Percentiles rank a stretch among this genome's conserved stretches.
These are phyloP conservation scores for Hortiboletus flavorubellus DNA, from an alignment of 768 basidiomycete genomes.

Conservation along the genomic window DNA sequence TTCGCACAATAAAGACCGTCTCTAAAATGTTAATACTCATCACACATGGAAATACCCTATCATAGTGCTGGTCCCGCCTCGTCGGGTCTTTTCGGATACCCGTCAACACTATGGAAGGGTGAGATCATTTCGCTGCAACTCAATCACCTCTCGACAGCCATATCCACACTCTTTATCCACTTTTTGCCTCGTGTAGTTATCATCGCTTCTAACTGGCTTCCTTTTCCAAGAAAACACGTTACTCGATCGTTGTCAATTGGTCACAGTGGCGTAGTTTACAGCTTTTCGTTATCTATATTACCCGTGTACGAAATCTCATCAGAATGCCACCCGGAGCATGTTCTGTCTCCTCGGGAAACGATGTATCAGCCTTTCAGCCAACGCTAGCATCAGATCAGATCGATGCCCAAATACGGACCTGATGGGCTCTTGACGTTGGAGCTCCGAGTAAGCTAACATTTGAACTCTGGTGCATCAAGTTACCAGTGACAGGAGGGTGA, in stretches of 20 bases:
- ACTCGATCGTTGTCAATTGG: constrained; percentile 4
- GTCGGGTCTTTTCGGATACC: background rate
- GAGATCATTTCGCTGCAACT: constrained; percentile 15
- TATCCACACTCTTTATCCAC: background rate
- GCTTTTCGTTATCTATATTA: constrained; percentile 2
- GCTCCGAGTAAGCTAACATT: constrained; percentile 1
- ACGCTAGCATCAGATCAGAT: constrained; percentile 15
- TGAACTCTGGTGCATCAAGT: constrained; percentile 2
- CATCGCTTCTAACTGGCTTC: background rate
- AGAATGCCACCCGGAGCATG: constrained; percentile 13
- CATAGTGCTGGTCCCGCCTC: background rate
- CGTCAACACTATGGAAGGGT: background rate
- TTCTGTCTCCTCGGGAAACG: constrained; percentile 15
- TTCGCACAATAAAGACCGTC: no score
- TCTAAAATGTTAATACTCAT: background rate
- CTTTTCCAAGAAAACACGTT: constrained; percentile 3
- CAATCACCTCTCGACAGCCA: constrained; percentile 1
- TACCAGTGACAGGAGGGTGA: background rate
- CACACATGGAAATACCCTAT: background rate
- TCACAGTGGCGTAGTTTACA: constrained; percentile 15
- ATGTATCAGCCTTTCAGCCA: background rate
- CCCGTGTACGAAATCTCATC: constrained; percentile 3
- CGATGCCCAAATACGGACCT: constrained; percentile 5
- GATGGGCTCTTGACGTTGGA: background rate
- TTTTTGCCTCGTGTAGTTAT: constrained; percentile 1